Conservation (phyloP, 2,329 filamentous ascomycete species). For the Massarina eburnea region DNA sequence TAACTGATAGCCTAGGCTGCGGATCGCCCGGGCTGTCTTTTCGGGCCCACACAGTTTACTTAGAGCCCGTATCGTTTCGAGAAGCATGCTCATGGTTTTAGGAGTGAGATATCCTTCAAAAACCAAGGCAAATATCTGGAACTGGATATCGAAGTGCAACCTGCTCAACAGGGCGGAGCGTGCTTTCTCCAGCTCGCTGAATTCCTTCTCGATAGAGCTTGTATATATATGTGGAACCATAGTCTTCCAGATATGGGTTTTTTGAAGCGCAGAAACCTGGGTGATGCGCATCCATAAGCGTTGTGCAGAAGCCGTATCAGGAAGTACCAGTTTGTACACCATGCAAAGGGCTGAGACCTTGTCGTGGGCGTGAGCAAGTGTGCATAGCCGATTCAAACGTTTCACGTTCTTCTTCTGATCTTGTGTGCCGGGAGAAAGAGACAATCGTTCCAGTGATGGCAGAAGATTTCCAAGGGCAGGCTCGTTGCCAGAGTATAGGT, state of each 20-base stretch:
- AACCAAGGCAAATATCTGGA: slow-evolving; percentile 27
- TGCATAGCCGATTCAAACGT: slow-evolving; percentile 35
- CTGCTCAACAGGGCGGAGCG: not conserved
- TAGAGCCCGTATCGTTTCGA: slow-evolving; percentile 25
- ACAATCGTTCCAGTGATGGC: slow-evolving; percentile 2
- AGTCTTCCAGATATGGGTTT: slow-evolving; percentile 15
- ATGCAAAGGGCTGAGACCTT: slow-evolving; percentile 51
- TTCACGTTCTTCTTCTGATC: not conserved
- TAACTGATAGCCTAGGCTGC: slow-evolving; percentile 63
- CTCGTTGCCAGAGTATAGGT: slow-evolving; percentile 18
- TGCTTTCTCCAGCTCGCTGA: slow-evolving; percentile 63
- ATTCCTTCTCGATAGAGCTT: slow-evolving; percentile 58
- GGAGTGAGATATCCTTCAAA: slow-evolving; percentile 28
- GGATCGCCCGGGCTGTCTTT: slow-evolving; percentile 69
- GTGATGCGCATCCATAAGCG: slow-evolving; percentile 36
- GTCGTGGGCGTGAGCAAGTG: slow-evolving; percentile 40
- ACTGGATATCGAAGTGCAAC: slow-evolving; percentile 20
- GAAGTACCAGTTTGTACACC: slow-evolving; percentile 50
- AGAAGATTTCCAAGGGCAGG: not conserved
- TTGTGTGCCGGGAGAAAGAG: slow-evolving; percentile 5
- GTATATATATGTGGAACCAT: slow-evolving; percentile 50
- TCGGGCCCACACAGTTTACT: slow-evolving; percentile 44
- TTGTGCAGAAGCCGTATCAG: slow-evolving; percentile 19
- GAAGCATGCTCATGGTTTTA: slow-evolving; percentile 11
- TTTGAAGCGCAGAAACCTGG: slow-evolving; percentile 24